Percentiles rank a stretch among this genome's conserved stretches.
These are phyloP conservation scores for Penicillium longicatenatum DNA, from an alignment of 495 filamentous ascomycete genomes.

Conservation along the genomic window DNA sequence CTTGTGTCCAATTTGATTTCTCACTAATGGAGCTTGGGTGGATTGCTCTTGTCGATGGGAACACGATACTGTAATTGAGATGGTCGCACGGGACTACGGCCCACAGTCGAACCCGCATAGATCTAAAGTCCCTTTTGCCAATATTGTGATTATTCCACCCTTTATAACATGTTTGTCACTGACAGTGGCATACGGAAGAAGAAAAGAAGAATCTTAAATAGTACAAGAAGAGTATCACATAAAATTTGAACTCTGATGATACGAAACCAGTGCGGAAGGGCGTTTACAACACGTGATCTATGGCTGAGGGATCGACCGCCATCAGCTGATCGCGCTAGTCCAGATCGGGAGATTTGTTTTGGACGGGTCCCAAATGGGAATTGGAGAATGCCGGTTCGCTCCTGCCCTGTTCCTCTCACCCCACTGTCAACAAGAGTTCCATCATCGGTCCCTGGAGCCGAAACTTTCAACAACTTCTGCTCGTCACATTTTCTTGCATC, in stretches of 20 bases:
- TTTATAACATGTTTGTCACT: background rate
- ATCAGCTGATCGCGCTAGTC: conserved; percentile 39
- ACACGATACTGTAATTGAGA: conserved; percentile 8
- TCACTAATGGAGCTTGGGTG: background rate
- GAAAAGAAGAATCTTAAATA: background rate
- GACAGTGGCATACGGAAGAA: background rate
- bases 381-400: conserved; percentile 33
- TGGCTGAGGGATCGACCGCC: conserved; percentile 17
- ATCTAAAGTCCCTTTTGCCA: conserved; percentile 1
- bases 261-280: background rate
- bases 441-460: conserved; percentile 15
- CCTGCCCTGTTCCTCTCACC: conserved; percentile 23
- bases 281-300: conserved; percentile 16
- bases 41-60: background rate
- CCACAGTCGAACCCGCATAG: conserved; percentile 18
- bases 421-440: conserved; percentile 32
- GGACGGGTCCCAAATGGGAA: conserved; percentile 19
- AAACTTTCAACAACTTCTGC: background rate
- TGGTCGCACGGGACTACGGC: conserved; percentile 33
- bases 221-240: background rate
- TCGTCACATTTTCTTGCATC: conserved; percentile 2
- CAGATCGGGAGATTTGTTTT: conserved; percentile 51
- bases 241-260: background rate
- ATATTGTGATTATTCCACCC: background rate
- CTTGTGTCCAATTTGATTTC: background rate